phyloP scores from a whole-genome alignment of 1,284 basidiomycete genomes.

The Tausonia pullulans region DNA sequence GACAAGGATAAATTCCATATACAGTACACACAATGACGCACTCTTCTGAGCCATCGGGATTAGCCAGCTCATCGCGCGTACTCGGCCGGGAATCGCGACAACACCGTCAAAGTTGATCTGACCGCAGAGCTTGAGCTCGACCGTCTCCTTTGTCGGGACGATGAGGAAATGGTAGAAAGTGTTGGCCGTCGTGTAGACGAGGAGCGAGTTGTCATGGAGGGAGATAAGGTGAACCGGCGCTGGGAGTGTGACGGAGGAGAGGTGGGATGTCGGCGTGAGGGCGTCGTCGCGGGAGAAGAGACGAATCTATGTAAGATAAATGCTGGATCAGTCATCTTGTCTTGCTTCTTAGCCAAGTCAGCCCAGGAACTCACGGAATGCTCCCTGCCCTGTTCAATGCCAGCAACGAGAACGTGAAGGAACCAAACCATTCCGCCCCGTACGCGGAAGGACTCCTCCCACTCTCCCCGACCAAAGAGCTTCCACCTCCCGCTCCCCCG shows the following conservation, averaged over 20 bases:
- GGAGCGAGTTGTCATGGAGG: slow-evolving; percentile 87
- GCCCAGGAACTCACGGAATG: slow-evolving; percentile 53
- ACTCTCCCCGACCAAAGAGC: slow-evolving; percentile 65
- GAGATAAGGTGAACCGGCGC: slow-evolving; percentile 74
- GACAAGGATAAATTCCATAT: background rate
- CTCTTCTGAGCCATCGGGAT: slow-evolving; percentile 86
- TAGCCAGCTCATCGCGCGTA: slow-evolving; percentile 93
- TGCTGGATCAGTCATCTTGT: background rate
- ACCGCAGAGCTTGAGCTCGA: slow-evolving; percentile 80
- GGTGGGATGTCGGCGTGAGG: slow-evolving; percentile 69
- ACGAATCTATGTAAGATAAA: slow-evolving; percentile 50
- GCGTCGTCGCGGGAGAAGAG: slow-evolving; percentile 92
- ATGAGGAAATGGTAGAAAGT: slow-evolving; percentile 88
- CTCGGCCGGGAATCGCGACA: slow-evolving; percentile 69
- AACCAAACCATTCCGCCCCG: slow-evolving; percentile 94
- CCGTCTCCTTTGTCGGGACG: slow-evolving; percentile 67
- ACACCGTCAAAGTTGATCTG: slow-evolving; percentile 92
- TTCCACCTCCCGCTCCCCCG: slow-evolving; percentile 93
- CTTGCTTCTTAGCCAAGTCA: background rate
- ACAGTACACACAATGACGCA: slow-evolving; percentile 25
- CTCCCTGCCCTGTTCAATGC: slow-evolving; percentile 65
- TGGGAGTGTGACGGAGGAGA: slow-evolving; percentile 68
- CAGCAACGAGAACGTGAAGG: slow-evolving; percentile 86
- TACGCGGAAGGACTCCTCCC: slow-evolving; percentile 81
- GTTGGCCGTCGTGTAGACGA: slow-evolving; percentile 96